Conservation (phyloP, 768 basidiomycete genomes). For the Dacryopinax primogenitus region DNA sequence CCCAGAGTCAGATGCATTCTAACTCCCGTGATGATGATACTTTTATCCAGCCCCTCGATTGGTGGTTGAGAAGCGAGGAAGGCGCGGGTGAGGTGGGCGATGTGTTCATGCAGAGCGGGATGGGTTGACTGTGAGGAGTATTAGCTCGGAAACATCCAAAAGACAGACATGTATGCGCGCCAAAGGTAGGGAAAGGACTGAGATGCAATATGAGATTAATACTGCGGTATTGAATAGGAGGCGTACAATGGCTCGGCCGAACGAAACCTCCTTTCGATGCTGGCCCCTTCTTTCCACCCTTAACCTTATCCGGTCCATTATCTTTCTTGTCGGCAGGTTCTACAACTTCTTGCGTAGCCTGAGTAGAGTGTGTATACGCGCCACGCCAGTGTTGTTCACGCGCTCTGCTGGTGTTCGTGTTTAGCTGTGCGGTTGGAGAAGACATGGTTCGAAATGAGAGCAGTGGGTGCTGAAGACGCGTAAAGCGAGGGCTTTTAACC, state of each 20-base stretch:
- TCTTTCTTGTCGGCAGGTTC: too few relatives aligned
- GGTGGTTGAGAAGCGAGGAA: slow-evolving; percentile 3
- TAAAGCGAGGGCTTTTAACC: too few relatives aligned
- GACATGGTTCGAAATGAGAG: too few relatives aligned
- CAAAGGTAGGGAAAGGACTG: slow-evolving; percentile 14
- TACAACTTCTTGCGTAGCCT: too few relatives aligned
- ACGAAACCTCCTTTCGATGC: not conserved
- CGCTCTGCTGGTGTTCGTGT: too few relatives aligned
- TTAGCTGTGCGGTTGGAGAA: too few relatives aligned
- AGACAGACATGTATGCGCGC: slow-evolving; percentile 3
- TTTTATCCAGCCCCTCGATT: slow-evolving; percentile 11
- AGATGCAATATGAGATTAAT: too few relatives aligned
- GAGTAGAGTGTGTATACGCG: too few relatives aligned
- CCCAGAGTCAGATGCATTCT: slow-evolving; percentile 8
- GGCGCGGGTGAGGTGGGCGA: slow-evolving; percentile 12
- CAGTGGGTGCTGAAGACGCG: too few relatives aligned
- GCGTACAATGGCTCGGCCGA: not conserved
- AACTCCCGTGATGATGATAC: not conserved
- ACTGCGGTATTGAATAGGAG: not conserved
- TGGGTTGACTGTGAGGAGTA: slow-evolving; percentile 10
- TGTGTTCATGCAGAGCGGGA: slow-evolving; percentile 11
- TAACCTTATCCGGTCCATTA: too few relatives aligned
- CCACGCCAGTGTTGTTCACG: too few relatives aligned
- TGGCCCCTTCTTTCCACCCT: not conserved
- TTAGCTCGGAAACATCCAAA: not conserved